Conservation (phyloP, 441 rosid genomes). For the Populus trichocarpa region DNA sequence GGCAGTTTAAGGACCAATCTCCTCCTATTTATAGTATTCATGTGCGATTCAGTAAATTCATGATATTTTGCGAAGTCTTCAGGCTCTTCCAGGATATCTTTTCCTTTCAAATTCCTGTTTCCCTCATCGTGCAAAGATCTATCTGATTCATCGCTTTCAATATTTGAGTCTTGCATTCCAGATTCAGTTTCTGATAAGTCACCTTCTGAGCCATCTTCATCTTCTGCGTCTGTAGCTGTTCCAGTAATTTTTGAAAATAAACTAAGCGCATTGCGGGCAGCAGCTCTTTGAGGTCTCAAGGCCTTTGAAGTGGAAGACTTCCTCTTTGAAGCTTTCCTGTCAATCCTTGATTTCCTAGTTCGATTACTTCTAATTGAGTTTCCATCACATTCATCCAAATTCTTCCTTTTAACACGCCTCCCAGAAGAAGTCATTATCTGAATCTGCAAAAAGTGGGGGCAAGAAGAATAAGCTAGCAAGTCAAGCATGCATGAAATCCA, state of each 20-base stretch:
- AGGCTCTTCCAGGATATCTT: slow-evolving; percentile 54
- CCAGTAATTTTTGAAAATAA: slow-evolving; percentile 85
- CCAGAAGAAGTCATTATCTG: slow-evolving; percentile 94
- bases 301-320: slow-evolving; percentile 68
- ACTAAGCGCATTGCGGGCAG: slow-evolving; percentile 90
- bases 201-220: slow-evolving; percentile 59
- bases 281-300: slow-evolving; percentile 89
- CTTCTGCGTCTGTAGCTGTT: slow-evolving; percentile 74
- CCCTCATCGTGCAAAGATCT: slow-evolving; percentile 46
- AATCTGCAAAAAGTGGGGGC: slow-evolving; percentile 33
- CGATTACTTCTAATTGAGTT: slow-evolving; percentile 43
- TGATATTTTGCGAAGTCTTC: slow-evolving; percentile 39
- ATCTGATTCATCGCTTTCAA: slow-evolving; percentile 68
- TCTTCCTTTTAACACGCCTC: slow-evolving; percentile 87
- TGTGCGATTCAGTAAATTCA: slow-evolving; percentile 43
- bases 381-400: slow-evolving; percentile 66
- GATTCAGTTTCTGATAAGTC: slow-evolving; percentile 77
- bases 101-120: slow-evolving; percentile 62
- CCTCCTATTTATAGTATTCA: slow-evolving; percentile 46
- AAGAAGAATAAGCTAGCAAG: not conserved
- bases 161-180: slow-evolving; percentile 47
- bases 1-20: slow-evolving; percentile 85
- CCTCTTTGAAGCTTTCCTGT: slow-evolving; percentile 48
- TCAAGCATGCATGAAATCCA: slow-evolving; percentile 8
- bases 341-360: slow-evolving; percentile 51